phyloP scores from a whole-genome alignment of 352 stramenopile genomes.

The Globisporangium iwayamae region DNA sequence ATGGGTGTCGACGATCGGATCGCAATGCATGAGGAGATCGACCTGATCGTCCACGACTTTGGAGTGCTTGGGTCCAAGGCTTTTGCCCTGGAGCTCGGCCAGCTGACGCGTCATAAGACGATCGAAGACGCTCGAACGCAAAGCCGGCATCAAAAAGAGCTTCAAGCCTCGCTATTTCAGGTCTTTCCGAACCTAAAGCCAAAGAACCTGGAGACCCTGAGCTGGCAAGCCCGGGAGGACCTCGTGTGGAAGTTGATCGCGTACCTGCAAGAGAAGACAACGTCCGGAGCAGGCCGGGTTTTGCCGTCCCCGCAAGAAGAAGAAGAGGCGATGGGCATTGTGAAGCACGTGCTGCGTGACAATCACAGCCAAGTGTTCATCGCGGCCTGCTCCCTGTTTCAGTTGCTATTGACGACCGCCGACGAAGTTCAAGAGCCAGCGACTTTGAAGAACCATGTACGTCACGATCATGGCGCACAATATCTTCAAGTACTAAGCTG shows the following conservation, averaged over 20 bases:
- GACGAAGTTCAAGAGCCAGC: neutral
- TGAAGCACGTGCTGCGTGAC: slow-evolving; percentile 8
- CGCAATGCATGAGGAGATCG: slow-evolving; percentile 14
- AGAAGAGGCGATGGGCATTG: slow-evolving; percentile 18
- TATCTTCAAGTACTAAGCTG: neutral
- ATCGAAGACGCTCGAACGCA: no score
- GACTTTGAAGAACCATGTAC: neutral
- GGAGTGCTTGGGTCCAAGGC: slow-evolving; percentile 4
- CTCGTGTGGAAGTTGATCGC: slow-evolving; percentile 23
- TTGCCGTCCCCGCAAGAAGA: neutral
- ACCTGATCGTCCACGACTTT: slow-evolving; percentile 9
- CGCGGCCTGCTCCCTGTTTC: slow-evolving; percentile 22
- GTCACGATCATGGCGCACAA: neutral
- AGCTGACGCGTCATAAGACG: slow-evolving; percentile 1
- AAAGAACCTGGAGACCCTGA: neutral
- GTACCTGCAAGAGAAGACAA: slow-evolving; percentile 6
- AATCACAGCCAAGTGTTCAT: slow-evolving; percentile 25
- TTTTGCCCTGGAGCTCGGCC: neutral
- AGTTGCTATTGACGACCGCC: neutral
- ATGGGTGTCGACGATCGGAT: slow-evolving; percentile 12
- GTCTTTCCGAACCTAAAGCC: slow-evolving; percentile 2
- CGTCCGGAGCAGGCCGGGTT: neutral
- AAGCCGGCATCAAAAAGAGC: neutral
- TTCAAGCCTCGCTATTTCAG: neutral
- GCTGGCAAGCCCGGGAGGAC: slow-evolving; percentile 27